phyloP scores from a whole-genome alignment of 2,329 filamentous ascomycete species.

The Metarhizium brunneum region DNA sequence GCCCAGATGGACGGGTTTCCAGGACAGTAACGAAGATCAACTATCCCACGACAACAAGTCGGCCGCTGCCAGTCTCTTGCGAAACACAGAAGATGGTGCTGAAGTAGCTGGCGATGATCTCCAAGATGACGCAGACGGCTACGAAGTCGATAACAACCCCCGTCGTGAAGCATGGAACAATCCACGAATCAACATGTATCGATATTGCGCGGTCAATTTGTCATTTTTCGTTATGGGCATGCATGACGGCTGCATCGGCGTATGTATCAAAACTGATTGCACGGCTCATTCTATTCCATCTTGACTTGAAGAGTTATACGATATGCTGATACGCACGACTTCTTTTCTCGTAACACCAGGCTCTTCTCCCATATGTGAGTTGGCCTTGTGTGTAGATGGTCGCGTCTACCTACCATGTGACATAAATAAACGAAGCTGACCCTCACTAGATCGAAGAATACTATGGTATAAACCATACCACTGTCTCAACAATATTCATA shows the following conservation, averaged over 20 bases:
- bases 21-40: not conserved
- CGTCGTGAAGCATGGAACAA: constrained; percentile 51
- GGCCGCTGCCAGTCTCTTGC: not conserved
- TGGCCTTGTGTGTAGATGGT: not conserved
- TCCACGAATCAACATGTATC: constrained; percentile 47
- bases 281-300: not conserved
- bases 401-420: not conserved
- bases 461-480: constrained; percentile 50
- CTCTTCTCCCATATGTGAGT: constrained; percentile 37
- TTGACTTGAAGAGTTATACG: no score
- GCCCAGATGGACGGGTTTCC: not conserved
- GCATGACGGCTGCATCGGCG: constrained; percentile 58
- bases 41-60: not conserved
- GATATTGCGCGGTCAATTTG: constrained; percentile 50
- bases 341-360: constrained; percentile 20
- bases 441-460: constrained; percentile 30
- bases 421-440: not conserved
- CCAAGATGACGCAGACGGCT: not conserved
- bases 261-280: constrained; percentile 23
- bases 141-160: constrained; percentile 1
- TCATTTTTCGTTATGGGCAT: constrained; percentile 57
- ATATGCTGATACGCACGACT: no score
- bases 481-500: constrained; percentile 58
- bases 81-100: not conserved
- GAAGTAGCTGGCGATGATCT: constrained; percentile 1